Base-by-base conservation (phyloP, 306 rosid genomes). In the Sphenostylis stenocarpa region DNA sequence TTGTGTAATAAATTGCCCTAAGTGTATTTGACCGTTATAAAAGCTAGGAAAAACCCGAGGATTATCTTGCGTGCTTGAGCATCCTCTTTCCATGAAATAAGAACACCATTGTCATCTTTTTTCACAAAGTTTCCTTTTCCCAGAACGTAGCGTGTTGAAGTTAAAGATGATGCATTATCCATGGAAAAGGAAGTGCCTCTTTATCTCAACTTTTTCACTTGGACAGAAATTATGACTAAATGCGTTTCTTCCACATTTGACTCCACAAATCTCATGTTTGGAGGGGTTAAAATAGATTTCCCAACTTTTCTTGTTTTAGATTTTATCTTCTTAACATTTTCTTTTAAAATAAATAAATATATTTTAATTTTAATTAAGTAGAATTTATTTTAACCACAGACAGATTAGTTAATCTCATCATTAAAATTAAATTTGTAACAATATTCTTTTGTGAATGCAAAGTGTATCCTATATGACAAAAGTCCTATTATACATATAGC, bases 141-240 rank as follows among this genome's bases (percentile, higher is more conserved):
- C 13, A 0, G 11, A 28, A 52, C 51, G 70, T 53, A 58, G 20
- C 73, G 72, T 75, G 43, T 58, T 75, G 72, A 19, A 67, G 53
- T 45, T 12, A 24, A 57, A 66, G 20, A 15, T 53, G 20, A 15
- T 53, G 45, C 72, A 24, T 62, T 53, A 0, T 33, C 1, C n/a
- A 48, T 47, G 45, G 33, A 33, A 62, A 60, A 11, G 36, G 69
- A 70, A 75, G 17, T 70, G 4, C 23, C 24, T 57, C 26, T 56
- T 62, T 58, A 33, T 39, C 62, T 33, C 28, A 21, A 11, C 51
- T 38, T 43, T 73, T 43, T 28, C 65, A 17, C 8, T 6, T 28
- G 17, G 36, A 43, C 13, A 12, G 10, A 23, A 65, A 49, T 21
- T 55, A 21, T 11, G 21, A 19, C 36, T 33, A 44, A 21, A 21